Evolutionary conservation across 139 green algal species (phyloP).

Genomic region (Picochlorum sp.): DNA sequence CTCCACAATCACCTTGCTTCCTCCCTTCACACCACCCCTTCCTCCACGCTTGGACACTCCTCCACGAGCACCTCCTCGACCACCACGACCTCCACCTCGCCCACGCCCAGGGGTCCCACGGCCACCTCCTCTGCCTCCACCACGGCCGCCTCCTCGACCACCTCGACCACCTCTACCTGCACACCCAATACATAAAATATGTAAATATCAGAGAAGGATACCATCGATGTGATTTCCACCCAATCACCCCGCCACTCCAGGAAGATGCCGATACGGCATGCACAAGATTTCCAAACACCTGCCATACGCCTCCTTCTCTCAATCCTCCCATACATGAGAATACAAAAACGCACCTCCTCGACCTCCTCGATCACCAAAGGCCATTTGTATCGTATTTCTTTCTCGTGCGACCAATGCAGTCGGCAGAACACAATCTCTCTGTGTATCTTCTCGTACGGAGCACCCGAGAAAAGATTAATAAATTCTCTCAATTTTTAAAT

Average conservation of each 20-base stretch:
- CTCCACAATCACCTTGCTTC: constrained; percentile 74
- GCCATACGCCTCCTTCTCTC: no score
- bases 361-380: no score
- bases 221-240: no score
- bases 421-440: no score
- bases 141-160: constrained; percentile 6
- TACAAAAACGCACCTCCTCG: no score
- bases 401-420: no score
- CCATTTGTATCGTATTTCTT: no score
- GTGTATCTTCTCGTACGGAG: not conserved
- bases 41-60: constrained; percentile 29
- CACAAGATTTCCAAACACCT: no score
- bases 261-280: no score
- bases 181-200: not conserved
- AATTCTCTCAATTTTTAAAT: no score
- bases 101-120: constrained; percentile 31
- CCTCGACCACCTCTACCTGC: constrained; percentile 34
- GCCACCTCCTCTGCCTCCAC: constrained; percentile 27
- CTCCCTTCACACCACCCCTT: constrained; percentile 79
- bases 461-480: not conserved
- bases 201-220: not conserved
- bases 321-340: no score
- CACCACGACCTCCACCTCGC: constrained; percentile 26
- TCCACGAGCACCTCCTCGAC: not conserved
- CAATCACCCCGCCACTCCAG: no score